phyloP scores from a whole-genome alignment of 805 yeast species.

The Yarrowia yakushimensis region DNA sequence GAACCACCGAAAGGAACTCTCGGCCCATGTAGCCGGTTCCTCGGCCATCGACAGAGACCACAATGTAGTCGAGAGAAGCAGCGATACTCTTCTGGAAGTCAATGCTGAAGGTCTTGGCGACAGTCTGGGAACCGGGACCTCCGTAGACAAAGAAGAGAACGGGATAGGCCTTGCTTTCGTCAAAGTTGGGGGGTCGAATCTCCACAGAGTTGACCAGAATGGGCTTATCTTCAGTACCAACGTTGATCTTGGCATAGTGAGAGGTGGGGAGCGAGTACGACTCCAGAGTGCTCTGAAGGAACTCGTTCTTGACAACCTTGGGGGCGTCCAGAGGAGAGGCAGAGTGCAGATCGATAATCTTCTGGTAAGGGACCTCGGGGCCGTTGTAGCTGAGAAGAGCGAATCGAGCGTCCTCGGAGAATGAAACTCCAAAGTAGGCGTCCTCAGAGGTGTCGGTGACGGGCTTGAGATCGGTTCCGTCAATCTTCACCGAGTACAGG shows the following conservation, averaged over 20 bases:
- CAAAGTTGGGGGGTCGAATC: slow-evolving; percentile 71
- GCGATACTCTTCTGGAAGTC: slow-evolving; percentile 74
- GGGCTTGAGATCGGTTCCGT: slow-evolving; percentile 42
- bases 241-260: slow-evolving; percentile 45
- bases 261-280: slow-evolving; percentile 57
- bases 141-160: slow-evolving; percentile 88
- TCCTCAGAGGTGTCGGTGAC: slow-evolving; percentile 52
- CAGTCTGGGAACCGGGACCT: slow-evolving; percentile 92
- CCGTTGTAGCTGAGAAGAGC: slow-evolving; percentile 70
- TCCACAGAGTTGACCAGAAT: slow-evolving; percentile 59
- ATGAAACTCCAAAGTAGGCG: slow-evolving; percentile 69
- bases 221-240: slow-evolving; percentile 44
- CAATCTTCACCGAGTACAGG: slow-evolving; percentile 63
- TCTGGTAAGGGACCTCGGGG: slow-evolving; percentile 77
- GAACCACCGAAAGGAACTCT: slow-evolving; percentile 69
- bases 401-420: slow-evolving; percentile 75
- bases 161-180: slow-evolving; percentile 63
- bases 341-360: slow-evolving; percentile 54
- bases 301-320: slow-evolving; percentile 33
- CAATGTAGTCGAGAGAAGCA: slow-evolving; percentile 73
- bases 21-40: slow-evolving; percentile 92
- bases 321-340: slow-evolving; percentile 38
- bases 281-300: slow-evolving; percentile 31
- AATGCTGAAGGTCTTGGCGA: slow-evolving; percentile 56
- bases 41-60: slow-evolving; percentile 93